These are phyloP conservation scores for Blastobotrys ciferrii DNA, from an alignment of 1,139 yeast genomes.

Conservation along the genomic window DNA sequence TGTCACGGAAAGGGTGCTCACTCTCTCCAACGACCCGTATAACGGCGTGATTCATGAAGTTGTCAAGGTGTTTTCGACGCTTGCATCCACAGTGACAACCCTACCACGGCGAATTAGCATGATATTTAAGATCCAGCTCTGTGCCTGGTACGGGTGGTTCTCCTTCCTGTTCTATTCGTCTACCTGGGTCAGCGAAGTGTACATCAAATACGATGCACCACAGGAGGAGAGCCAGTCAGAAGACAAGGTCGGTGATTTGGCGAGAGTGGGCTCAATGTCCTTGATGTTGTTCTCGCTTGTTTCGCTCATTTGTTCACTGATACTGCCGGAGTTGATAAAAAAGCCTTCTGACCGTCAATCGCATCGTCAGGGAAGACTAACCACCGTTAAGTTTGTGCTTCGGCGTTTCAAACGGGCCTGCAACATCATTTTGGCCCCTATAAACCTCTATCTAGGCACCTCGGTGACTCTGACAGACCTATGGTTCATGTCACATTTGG, in stretches of 20 bases:
- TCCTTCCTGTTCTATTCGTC: slow-evolving; percentile 40
- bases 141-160: slow-evolving; percentile 43
- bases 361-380: background rate
- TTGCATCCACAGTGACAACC: slow-evolving; percentile 23
- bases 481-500: slow-evolving; percentile 38
- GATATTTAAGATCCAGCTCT: slow-evolving; percentile 36
- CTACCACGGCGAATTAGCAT: slow-evolving; percentile 30
- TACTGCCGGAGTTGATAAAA: slow-evolving; percentile 32
- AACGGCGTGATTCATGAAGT: slow-evolving; percentile 14
- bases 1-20: slow-evolving; percentile 29
- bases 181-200: slow-evolving; percentile 44
- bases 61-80: slow-evolving; percentile 21
- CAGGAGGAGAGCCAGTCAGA: background rate
- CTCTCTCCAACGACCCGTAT: background rate
- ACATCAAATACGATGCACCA: slow-evolving; percentile 26
- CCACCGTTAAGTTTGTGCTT: background rate
- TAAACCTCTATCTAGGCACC: slow-evolving; percentile 1
- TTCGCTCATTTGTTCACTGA: slow-evolving; percentile 35
- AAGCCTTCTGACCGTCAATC: slow-evolving; percentile 5
- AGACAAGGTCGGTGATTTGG: slow-evolving; percentile 37
- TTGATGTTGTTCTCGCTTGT: slow-evolving; percentile 38
- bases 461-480: slow-evolving; percentile 25
- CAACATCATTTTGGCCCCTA: background rate
- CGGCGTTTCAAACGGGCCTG: background rate
- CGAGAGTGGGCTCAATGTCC: slow-evolving; percentile 41